phyloP scores from a whole-genome alignment of 768 basidiomycete species.

The Ramaria sp. region DNA sequence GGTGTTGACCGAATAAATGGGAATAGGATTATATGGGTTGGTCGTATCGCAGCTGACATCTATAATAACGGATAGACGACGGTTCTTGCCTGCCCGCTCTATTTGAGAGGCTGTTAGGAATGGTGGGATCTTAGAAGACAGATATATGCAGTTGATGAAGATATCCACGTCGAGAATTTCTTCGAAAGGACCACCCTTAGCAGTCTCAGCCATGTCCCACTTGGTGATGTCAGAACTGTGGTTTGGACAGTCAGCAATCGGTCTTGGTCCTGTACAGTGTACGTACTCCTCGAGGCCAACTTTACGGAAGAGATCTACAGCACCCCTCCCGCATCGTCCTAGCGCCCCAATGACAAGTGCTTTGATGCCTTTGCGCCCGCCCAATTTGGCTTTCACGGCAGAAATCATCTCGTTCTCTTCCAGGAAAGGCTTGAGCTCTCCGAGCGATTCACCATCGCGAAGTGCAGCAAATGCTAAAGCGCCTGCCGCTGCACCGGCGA shows the following conservation, averaged over 20 bases:
- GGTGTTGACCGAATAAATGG: slow-evolving; percentile 89
- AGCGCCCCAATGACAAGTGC: slow-evolving; percentile 94
- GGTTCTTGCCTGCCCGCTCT: slow-evolving; percentile 50
- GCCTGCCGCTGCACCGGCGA: slow-evolving; percentile 87
- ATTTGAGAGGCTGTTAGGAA: slow-evolving; percentile 71
- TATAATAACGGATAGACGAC: slow-evolving; percentile 74
- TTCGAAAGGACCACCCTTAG: slow-evolving; percentile 90
- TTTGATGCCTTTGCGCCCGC: slow-evolving; percentile 56
- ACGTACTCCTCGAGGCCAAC: slow-evolving; percentile 90
- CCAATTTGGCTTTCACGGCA: slow-evolving; percentile 55
- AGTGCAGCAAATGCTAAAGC: slow-evolving; percentile 72
- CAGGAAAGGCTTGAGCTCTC: slow-evolving; percentile 64
- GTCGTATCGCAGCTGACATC: slow-evolving; percentile 99
- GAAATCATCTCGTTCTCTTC: slow-evolving; percentile 81
- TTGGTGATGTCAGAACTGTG: slow-evolving; percentile 84
- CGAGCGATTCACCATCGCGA: slow-evolving; percentile 48
- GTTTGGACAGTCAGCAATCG: too few relatives aligned
- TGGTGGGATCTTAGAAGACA: slow-evolving; percentile 74
- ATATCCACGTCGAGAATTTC: slow-evolving; percentile 96
- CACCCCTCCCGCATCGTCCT: slow-evolving; percentile 89
- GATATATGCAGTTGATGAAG: slow-evolving; percentile 99
- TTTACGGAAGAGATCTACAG: slow-evolving; percentile 91
- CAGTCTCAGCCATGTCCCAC: slow-evolving; percentile 97
- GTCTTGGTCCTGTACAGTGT: too few relatives aligned
- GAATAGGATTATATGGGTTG: slow-evolving; percentile 96